Base-by-base conservation (phyloP, 768 basidiomycete genomes). In the Mycena galericulata region DNA sequence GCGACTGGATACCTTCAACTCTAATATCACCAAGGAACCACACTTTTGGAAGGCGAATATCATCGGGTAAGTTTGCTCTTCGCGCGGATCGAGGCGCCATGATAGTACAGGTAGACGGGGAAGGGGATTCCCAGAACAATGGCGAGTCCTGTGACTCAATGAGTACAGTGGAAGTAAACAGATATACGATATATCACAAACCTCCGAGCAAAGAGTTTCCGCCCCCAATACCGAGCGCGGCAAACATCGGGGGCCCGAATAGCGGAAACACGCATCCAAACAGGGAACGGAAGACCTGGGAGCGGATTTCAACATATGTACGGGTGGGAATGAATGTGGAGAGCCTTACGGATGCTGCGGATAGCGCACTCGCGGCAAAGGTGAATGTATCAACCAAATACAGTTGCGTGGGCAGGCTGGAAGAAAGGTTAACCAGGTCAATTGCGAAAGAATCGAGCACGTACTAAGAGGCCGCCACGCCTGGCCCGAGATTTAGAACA, bases 361-460 rank as follows among this genome's bases (percentile, higher is more conserved):
- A 87, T 2, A 89, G 73, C 0, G 89, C 91, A 67, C 88, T 89
- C 12, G 91, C 91, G 27, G 90, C 89, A 70, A 86, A 91, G 11
- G 81, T 81, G 80, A 91, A 92, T 1, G 89, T 79, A 75, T 92
- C 91, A 17, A 91, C 89, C 40, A 92, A 85, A 69, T 91, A 92
- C 89, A 83, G 79, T 88, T 90, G 62, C n/a, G 55, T 89, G 0
- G 90, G 90, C 22, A 91, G 82, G 79, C 89, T 90, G 59, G 36
- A 46, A 24, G 32, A 53, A 10, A 55, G 65, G 51, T 45, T 38
- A 27, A 45, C 30, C 12, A 32, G 46, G 40, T 85, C 68, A 6
- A 20, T 17, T 18, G 22, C 20, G 20, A 3, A 14, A 38, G 40
- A 17, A 38, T 18, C 11, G 27, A 6, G n/a, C n/a, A 51, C 67